These are phyloP conservation scores for Solanum neorickii DNA, from an alignment of 257 asterid genomes.

Conservation along the genomic window DNA sequence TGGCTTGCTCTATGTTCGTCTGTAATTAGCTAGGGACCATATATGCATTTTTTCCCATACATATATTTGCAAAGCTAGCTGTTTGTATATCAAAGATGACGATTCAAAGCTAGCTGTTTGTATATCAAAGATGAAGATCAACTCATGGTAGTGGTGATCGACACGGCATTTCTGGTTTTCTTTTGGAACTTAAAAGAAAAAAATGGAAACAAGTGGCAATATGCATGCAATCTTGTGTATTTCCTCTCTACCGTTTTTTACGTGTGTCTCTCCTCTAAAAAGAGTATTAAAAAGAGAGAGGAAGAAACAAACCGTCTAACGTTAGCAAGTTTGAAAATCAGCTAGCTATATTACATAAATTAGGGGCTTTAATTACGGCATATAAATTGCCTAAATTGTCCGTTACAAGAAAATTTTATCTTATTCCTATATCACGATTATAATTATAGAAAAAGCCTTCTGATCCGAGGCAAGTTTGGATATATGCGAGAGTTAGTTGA, in stretches of 20 bases:
- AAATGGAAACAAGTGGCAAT: conserved; percentile 31
- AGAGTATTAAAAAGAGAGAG: not conserved
- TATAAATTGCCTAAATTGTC: not conserved
- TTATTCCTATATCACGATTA: not conserved
- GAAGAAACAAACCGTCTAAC: not conserved
- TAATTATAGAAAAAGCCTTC: too few species aligned
- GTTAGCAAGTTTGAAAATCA: not conserved
- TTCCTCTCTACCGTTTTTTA: not conserved
- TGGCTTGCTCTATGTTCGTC: not conserved
- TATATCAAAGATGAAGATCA: not conserved
- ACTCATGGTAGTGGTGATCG: not conserved
- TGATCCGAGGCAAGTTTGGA: not conserved
- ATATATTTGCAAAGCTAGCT: not conserved
- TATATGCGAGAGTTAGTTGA: not conserved
- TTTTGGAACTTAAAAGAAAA: not conserved
- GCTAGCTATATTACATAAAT: not conserved
- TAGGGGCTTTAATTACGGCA: not conserved
- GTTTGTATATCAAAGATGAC: not conserved
- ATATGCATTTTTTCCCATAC: not conserved
- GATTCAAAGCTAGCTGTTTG: not conserved
- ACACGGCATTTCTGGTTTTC: not conserved
- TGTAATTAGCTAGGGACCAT: not conserved
- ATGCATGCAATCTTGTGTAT: conserved; percentile 32
- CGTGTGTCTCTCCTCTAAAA: not conserved
- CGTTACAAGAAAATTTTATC: not conserved